Percentiles rank a stretch among this genome's conserved stretches.
These are phyloP conservation scores for Pestalotiopsis sp. DNA, from an alignment of 2,329 filamentous ascomycete genomes.

Conservation along the genomic window DNA sequence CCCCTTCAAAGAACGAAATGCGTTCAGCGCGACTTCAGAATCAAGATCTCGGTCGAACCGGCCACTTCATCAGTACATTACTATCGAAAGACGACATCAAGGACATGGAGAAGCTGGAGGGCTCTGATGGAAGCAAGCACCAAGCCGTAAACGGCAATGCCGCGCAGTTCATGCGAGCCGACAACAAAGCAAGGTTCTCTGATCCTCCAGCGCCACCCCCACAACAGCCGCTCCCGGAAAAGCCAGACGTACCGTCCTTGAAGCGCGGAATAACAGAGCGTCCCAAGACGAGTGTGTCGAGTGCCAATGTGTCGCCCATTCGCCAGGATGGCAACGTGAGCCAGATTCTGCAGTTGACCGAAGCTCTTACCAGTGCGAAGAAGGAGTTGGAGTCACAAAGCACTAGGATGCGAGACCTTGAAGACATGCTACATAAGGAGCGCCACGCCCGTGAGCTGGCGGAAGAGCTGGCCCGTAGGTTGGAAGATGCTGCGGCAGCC, in stretches of 20 bases:
- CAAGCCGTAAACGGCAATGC: constrained; percentile 51
- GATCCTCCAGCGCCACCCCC: constrained; percentile 92
- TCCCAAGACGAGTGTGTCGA: constrained; percentile 56
- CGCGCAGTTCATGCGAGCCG: constrained; percentile 59
- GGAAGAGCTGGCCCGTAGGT: constrained; percentile 74
- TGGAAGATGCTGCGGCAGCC: constrained; percentile 56
- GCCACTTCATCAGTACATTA: constrained; percentile 77
- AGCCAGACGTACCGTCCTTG: constrained; percentile 77
- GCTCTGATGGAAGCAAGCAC: constrained; percentile 46
- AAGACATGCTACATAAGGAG: constrained; percentile 76
- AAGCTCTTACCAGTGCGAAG: constrained; percentile 80
- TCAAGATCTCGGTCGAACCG: constrained; percentile 79
- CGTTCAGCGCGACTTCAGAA: constrained; percentile 85
- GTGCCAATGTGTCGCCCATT: constrained; percentile 51
- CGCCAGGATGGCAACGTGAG: constrained; percentile 58
- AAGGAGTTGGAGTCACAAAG: constrained; percentile 85
- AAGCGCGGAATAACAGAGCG: constrained; percentile 77
- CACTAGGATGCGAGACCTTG: constrained; percentile 76
- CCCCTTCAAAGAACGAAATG: constrained; percentile 71
- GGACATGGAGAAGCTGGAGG: constrained; percentile 53
- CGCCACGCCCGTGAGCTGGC: constrained; percentile 79
- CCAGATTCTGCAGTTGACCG: constrained; percentile 81
- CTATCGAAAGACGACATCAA: constrained; percentile 70
- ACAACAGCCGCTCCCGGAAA: constrained; percentile 89
- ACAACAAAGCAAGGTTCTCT: constrained; percentile 82